These are phyloP conservation scores for Tremellales sp. DNA, from an alignment of 1,284 basidiomycete species.

Conservation along the genomic window DNA sequence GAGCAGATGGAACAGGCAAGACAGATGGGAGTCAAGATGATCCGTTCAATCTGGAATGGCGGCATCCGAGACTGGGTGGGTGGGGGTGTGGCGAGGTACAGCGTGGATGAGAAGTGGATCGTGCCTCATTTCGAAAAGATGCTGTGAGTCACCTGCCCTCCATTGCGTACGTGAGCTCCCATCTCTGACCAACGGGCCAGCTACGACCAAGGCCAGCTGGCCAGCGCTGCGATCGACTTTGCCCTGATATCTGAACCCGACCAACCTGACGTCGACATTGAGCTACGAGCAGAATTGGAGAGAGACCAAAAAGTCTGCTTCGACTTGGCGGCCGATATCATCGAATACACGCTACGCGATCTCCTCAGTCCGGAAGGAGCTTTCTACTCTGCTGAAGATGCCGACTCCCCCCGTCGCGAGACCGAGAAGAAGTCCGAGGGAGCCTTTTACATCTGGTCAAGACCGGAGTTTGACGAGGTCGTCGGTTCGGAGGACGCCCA, in stretches of 20 bases:
- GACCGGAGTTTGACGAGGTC: slow-evolving; percentile 45
- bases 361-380: slow-evolving; percentile 46
- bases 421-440: slow-evolving; percentile 42
- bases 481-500: slow-evolving; percentile 35
- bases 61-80: slow-evolving; percentile 54
- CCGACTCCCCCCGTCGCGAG: slow-evolving; percentile 43
- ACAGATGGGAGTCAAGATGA: slow-evolving; percentile 35
- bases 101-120: slow-evolving; percentile 52
- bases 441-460: slow-evolving; percentile 53
- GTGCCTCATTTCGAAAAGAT: slow-evolving; percentile 55
- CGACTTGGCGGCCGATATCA: slow-evolving; percentile 38
- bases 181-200: slow-evolving; percentile 7
- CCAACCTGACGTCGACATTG: slow-evolving; percentile 1
- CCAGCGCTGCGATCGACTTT: slow-evolving; percentile 34
- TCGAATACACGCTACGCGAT: slow-evolving; percentile 48
- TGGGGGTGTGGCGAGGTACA: slow-evolving; percentile 51
- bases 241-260: slow-evolving; percentile 19
- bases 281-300: slow-evolving; percentile 3
- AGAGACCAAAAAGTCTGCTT: slow-evolving; percentile 23
- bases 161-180: not conserved
- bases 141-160: slow-evolving; percentile 34
- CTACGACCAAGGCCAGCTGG: slow-evolving; percentile 52
- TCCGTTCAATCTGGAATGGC: slow-evolving; percentile 47
- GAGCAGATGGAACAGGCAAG: slow-evolving; percentile 14
- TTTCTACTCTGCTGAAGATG: slow-evolving; percentile 53